Conservation (phyloP, 1,139 yeast genomes). For the Kodamaea alishanica region DNA sequence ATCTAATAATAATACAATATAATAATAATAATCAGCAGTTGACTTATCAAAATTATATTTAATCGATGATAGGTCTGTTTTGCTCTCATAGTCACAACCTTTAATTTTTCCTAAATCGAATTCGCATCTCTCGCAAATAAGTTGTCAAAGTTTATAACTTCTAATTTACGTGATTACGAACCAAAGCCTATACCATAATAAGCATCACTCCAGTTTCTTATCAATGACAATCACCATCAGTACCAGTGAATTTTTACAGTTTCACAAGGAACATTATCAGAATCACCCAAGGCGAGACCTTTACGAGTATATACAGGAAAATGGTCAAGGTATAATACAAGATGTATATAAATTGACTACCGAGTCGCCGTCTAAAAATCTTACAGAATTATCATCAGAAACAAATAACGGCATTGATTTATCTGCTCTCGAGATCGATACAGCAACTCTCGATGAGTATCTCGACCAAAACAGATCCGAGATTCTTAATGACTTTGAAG, state of each 20-base stretch:
- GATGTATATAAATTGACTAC: neutral
- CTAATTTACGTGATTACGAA: too few species aligned
- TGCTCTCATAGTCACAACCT: neutral
- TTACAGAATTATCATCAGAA: neutral
- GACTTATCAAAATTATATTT: too few species aligned
- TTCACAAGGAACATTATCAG: conserved; percentile 4
- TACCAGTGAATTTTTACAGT: conserved; percentile 12
- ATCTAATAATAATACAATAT: too few species aligned
- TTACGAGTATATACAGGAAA: neutral
- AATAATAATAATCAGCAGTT: too few species aligned
- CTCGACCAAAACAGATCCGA: conserved; percentile 10
- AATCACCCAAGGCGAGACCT: conserved; percentile 1
- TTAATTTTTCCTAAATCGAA: neutral
- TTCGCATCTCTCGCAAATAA: too few species aligned
- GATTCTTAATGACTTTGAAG: conserved; percentile 12
- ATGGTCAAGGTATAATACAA: neutral
- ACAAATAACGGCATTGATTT: conserved; percentile 1
- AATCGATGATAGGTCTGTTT: too few species aligned
- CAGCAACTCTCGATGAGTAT: conserved; percentile 14
- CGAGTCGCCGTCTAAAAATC: too few species aligned
- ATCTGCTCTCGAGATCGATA: conserved; percentile 18
- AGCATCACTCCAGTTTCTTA: too few species aligned
- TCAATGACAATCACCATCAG: conserved; percentile 11
- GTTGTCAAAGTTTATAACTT: too few species aligned
- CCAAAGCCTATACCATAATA: neutral